Base-by-base conservation (phyloP, 139 green algal species). In the Chlorella vulgaris region DNA sequence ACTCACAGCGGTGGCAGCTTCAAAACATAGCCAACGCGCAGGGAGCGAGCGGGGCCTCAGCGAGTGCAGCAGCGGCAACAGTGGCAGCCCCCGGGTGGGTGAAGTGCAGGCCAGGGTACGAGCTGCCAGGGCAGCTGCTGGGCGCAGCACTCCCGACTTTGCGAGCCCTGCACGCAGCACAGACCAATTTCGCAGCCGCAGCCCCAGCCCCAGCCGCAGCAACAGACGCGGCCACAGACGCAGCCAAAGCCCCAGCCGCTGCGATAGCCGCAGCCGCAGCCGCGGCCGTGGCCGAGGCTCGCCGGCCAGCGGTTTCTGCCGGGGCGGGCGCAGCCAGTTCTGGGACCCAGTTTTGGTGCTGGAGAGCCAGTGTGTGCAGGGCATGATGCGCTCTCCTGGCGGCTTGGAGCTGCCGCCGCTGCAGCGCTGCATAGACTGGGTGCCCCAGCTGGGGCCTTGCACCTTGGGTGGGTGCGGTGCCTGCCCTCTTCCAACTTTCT, bases 281-380 rank as follows among this genome's bases (percentile, higher is more conserved):
- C 1, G 10, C 7, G 67, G 7, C 39, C 24, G 39, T 7, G n/a
- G 7, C 6, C 65, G 65, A 19, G 55, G 21, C 13, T 5, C 8
- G 55, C 55, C 10, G 31, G 29, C 26, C 29, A 13, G 2, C 4
- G 24, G 62, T 1, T 28, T 7, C 62, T 28, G 4, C 31, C 62
- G 15, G 29, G 62, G 31, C 24, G 22, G 6, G 2, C 31, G 31
- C 24, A 22, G 22, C 39, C 39, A 33, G 3, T 60, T 74, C 4
- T 74, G 39, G 39, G 67, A 74, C 39, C 67, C 67, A 5, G 39
- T 60, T 38, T 74, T 38, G 39, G 31, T 22, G 67, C 67, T 74
- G 40, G 67, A 74, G 67, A 19, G 39, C 24, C 35, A 74, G 10
- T 55, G 38, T 26, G 4, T 38, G 39, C 38, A 39, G 39, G 39